A percentile compares a stretch with the other conserved stretches of the same genome.
Conservation (phyloP, 805 yeast genomes). For the Tanozyma kutaoensis region DNA sequence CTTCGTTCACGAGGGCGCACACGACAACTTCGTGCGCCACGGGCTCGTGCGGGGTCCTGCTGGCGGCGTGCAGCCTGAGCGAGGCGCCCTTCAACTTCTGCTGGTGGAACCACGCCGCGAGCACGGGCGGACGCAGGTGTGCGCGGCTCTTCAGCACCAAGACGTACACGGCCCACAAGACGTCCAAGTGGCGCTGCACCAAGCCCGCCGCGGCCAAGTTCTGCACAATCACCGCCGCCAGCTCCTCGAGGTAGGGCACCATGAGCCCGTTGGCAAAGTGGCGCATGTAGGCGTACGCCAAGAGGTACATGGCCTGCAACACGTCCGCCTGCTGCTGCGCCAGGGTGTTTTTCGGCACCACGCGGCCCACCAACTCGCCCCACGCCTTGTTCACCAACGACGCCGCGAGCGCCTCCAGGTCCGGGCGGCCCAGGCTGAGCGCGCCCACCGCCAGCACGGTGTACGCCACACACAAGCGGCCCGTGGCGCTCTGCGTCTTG, state of each 20-base stretch:
- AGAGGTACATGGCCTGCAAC: conserved; percentile 30
- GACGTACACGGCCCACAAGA: conserved; percentile 36
- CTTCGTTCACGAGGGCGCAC: conserved; percentile 21
- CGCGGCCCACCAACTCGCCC: conserved; percentile 22
- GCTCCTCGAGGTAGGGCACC: conserved; percentile 36
- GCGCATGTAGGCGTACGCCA: conserved; percentile 28
- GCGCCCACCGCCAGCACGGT: conserved; percentile 33
- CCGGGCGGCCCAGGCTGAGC: conserved; percentile 10
- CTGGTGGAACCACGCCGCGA: conserved; percentile 9
- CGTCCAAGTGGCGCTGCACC: conserved; percentile 15
- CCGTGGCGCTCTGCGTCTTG: conserved; percentile 9
- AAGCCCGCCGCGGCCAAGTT: conserved; percentile 16
- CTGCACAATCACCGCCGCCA: conserved; percentile 26
- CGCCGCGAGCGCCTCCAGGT: conserved; percentile 14
- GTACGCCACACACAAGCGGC: conserved; percentile 17
- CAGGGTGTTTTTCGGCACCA: conserved; percentile 20
- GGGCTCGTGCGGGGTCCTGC: conserved; percentile 8
- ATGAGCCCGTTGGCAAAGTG: conserved; percentile 33
- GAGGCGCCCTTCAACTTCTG: conserved; percentile 6
- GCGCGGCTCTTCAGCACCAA: conserved; percentile 29
- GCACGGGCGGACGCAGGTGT: conserved; percentile 8
- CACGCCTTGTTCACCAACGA: conserved; percentile 31
- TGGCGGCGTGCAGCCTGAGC: conserved; percentile 2
- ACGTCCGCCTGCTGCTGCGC: conserved; percentile 21
- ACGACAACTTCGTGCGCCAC: conserved; percentile 14